Evolutionary conservation across 208 protist genomes (phyloP).

Genomic region (Acanthamoeba castellanii): DNA sequence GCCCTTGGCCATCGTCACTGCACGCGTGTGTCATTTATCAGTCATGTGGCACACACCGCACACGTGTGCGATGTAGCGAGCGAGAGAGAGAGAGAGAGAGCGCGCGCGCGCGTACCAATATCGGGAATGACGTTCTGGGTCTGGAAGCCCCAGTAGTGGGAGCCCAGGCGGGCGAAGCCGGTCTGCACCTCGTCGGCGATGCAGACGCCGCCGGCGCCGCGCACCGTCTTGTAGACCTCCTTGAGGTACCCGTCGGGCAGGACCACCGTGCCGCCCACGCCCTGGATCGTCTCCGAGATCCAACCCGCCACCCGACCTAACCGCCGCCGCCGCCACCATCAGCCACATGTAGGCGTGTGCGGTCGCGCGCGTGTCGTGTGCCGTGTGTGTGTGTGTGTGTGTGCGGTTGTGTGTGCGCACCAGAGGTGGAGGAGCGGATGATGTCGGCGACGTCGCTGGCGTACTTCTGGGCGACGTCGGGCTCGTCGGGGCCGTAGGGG

Average conservation of each 20-base stretch:
- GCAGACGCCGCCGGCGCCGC: conserved; percentile 87
- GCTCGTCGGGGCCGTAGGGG: conserved; percentile 72
- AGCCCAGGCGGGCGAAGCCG: conserved; percentile 89
- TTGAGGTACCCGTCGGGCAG: conserved; percentile 86
- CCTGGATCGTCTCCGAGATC: conserved; percentile 74
- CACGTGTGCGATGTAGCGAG: background rate
- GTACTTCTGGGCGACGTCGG: conserved; percentile 79
- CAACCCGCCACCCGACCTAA: conserved; percentile 35
- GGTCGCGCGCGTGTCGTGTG: background rate
- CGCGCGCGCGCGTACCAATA: conserved; percentile 64
- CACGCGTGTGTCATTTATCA: background rate
- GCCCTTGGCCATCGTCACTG: conserved; percentile 85
- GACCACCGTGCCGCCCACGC: conserved; percentile 85
- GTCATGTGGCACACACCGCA: background rate
- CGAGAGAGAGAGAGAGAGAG: background rate
- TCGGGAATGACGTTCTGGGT: conserved; percentile 83
- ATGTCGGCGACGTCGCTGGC: conserved; percentile 78
- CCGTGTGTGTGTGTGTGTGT: background rate
- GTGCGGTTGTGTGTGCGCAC: background rate
- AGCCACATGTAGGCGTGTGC: background rate
- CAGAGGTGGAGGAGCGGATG: conserved; percentile 77
- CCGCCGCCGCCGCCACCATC: background rate
- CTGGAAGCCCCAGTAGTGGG: conserved; percentile 90
- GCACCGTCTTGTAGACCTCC: conserved; percentile 82
- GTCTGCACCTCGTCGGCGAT: conserved; percentile 91